Evolutionary conservation across 345 rosid genomes (phyloP).

Genomic region (Psidium friedrichsthalianum): DNA sequence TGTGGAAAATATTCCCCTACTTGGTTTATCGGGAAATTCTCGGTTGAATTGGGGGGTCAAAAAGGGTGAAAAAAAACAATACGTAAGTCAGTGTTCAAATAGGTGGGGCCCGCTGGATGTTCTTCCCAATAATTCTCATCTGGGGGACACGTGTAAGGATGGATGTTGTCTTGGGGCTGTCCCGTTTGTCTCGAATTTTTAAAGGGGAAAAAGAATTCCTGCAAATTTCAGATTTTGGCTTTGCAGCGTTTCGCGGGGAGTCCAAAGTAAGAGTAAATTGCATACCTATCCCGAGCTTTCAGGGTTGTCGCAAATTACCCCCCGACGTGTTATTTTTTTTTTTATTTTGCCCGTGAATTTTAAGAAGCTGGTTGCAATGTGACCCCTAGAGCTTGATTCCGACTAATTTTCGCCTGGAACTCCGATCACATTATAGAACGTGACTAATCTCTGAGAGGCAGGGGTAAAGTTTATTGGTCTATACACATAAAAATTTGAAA

Average conservation of each 20-base stretch:
- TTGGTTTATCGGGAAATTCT: not conserved
- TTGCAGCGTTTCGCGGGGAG: not conserved
- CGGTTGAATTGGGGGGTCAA: not conserved
- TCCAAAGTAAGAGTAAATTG: not conserved
- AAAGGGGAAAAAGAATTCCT: not conserved
- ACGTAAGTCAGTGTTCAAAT: not conserved
- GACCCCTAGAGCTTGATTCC: not conserved
- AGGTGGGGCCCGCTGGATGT: slow-evolving; percentile 8
- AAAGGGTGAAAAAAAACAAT: not conserved
- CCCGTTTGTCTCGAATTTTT: not conserved
- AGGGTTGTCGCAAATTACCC: not conserved
- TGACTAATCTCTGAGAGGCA: not conserved
- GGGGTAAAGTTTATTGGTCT: not conserved
- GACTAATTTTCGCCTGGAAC: not conserved
- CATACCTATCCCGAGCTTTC: not conserved
- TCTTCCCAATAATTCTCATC: slow-evolving; percentile 7
- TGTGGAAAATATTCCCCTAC: not conserved
- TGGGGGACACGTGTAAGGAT: slow-evolving; percentile 10
- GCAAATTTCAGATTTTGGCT: not conserved
- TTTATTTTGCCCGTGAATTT: not conserved
- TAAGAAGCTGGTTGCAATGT: not conserved
- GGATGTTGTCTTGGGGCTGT: not conserved
- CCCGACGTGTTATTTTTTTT: not conserved
- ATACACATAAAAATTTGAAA: not conserved
- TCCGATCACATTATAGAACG: not conserved